These are phyloP conservation scores for Claviceps sorghi DNA, from an alignment of 2,329 filamentous ascomycete species.

Conservation along the genomic window DNA sequence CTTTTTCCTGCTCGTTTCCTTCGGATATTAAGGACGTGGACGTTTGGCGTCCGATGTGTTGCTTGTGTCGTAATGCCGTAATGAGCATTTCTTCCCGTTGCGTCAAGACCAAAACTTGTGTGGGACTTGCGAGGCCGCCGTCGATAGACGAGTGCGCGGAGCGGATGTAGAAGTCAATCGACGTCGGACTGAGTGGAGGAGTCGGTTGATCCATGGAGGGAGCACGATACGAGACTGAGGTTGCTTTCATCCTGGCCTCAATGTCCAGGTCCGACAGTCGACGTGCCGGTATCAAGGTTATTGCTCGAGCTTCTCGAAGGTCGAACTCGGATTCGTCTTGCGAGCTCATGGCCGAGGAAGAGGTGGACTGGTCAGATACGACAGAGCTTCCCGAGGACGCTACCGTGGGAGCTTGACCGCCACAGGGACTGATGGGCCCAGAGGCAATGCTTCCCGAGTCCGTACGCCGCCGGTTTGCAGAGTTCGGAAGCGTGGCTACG, in stretches of 20 bases:
- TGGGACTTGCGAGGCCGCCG: slow-evolving; percentile 15
- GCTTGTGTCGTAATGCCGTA: slow-evolving; percentile 40
- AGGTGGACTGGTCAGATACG: slow-evolving; percentile 24
- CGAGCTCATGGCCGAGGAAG: slow-evolving; percentile 20
- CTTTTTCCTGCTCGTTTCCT: slow-evolving; percentile 7
- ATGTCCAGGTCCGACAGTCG: slow-evolving; percentile 11
- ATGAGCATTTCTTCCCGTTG: slow-evolving; percentile 44
- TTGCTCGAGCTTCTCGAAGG: slow-evolving; percentile 25
- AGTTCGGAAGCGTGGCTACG: slow-evolving; percentile 23
- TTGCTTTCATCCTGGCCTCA: neutral
- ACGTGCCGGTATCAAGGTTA: slow-evolving; percentile 22
- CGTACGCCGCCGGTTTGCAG: slow-evolving; percentile 3
- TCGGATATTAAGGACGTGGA: slow-evolving; percentile 29
- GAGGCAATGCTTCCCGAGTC: slow-evolving; percentile 8
- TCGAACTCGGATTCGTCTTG: slow-evolving; percentile 18
- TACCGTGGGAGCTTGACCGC: slow-evolving; percentile 12
- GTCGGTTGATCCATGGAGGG: slow-evolving; percentile 28
- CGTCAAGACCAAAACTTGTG: slow-evolving; percentile 42
- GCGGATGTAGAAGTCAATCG: slow-evolving; percentile 33
- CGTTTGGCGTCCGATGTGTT: slow-evolving; percentile 39
- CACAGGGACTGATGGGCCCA: slow-evolving; percentile 13
- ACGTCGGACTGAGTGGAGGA: slow-evolving; percentile 37
- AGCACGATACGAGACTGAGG: neutral
- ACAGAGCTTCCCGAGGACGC: slow-evolving; percentile 16
- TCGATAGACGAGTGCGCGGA: slow-evolving; percentile 24